Evolutionary conservation across 108 stramenopile species (phyloP).

Genomic region (Cyclostephanos invisitatus): DNA sequence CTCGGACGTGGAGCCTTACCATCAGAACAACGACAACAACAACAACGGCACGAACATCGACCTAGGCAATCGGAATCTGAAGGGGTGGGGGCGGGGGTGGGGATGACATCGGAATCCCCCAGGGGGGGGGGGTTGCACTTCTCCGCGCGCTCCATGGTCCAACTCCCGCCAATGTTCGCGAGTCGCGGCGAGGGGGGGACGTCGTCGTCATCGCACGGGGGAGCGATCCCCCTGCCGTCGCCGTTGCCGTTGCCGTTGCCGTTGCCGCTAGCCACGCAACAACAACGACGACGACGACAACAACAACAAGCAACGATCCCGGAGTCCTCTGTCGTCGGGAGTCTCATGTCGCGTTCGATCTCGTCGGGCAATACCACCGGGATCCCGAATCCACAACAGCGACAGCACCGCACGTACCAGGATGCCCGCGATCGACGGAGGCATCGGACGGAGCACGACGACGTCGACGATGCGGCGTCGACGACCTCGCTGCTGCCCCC

Average conservation of each 20-base stretch:
- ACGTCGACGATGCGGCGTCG: neutral
- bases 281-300: conserved; percentile 2
- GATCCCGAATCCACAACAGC: no score
- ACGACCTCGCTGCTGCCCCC: neutral
- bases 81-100: neutral
- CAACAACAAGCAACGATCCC: no score
- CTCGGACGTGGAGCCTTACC: no score
- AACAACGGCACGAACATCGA: no score
- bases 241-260: conserved; percentile 22
- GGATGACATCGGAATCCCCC: neutral
- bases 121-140: neutral
- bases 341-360: no score
- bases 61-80: neutral
- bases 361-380: no score
- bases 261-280: neutral
- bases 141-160: conserved; percentile 13
- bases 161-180: conserved; percentile 13
- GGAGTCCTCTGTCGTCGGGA: no score
- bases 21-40: no score
- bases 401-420: no score
- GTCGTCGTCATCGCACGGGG: no score
- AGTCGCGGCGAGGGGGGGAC: no score
- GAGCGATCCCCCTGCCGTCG: conserved; percentile 1
- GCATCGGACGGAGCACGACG: neutral
- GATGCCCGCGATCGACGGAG: neutral